Percentiles rank a stretch among this genome's conserved stretches.
Conservation (phyloP, 495 filamentous ascomycete genomes). For the Pseudevernia furfuracea region DNA sequence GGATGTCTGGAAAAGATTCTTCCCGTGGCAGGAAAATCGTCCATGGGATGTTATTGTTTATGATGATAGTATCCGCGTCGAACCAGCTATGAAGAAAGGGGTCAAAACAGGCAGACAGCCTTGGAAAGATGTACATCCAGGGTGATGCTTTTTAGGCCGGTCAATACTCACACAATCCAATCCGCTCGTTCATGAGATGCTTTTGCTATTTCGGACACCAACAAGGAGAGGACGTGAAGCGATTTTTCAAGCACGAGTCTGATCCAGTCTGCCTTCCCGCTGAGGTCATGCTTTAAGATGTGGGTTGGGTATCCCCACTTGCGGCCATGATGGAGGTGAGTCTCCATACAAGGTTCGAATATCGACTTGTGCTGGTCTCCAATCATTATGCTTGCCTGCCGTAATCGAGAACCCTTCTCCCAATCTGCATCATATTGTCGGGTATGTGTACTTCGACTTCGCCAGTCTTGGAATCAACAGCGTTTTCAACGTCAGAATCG, state of each 20-base stretch:
- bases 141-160: background rate
- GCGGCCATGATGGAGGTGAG: slow-evolving; percentile 34
- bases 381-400: slow-evolving; percentile 13
- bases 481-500: background rate
- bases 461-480: background rate
- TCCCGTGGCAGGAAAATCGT: slow-evolving; percentile 45
- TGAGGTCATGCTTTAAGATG: slow-evolving; percentile 28
- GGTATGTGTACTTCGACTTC: background rate
- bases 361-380: slow-evolving; percentile 11
- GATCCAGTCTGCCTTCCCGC: slow-evolving; percentile 20
- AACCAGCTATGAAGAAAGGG: slow-evolving; percentile 35
- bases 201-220: slow-evolving; percentile 37
- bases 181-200: slow-evolving; percentile 31
- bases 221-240: slow-evolving; percentile 35
- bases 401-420: slow-evolving; percentile 3
- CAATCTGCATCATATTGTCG: background rate
- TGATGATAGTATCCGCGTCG: slow-evolving; percentile 32
- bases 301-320: slow-evolving; percentile 37
- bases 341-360: slow-evolving; percentile 36
- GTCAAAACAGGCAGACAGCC: background rate
- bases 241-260: slow-evolving; percentile 35
- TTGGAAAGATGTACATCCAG: background rate
- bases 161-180: slow-evolving; percentile 38
- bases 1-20: slow-evolving; percentile 34
- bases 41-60: slow-evolving; percentile 43